Evolutionary conservation across 176 grass and related monocot genomes (phyloP).

Genomic region (Oryza meyeriana): DNA sequence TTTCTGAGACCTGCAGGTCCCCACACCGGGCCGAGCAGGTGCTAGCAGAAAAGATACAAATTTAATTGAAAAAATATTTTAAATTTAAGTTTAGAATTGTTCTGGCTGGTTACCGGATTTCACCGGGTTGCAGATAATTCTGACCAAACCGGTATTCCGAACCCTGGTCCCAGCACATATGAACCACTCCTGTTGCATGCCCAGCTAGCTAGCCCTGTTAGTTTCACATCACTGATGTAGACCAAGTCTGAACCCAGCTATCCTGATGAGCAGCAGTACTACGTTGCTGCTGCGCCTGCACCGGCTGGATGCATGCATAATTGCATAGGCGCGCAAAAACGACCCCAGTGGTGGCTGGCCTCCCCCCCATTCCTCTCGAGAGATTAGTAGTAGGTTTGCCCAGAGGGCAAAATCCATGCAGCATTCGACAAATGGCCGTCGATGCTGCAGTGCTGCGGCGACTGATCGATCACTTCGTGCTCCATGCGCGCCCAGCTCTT

Average conservation of each 20-base stretch:
- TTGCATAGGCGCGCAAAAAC: background rate
- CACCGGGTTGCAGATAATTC: background rate
- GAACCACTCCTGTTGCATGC: background rate
- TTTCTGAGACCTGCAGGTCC: background rate
- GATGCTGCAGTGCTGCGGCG: too few species aligned
- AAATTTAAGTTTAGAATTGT: background rate
- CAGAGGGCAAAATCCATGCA: background rate
- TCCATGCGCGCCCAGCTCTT: background rate
- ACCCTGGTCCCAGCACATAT: background rate
- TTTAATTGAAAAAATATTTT: background rate
- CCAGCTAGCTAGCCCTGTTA: background rate
- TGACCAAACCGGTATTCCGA: background rate
- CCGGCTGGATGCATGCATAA: background rate
- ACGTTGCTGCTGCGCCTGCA: background rate
- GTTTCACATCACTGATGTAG: background rate
- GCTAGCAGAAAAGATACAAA: background rate
- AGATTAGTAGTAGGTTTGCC: background rate
- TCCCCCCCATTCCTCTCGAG: background rate
- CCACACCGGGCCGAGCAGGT: background rate
- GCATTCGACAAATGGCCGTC: background rate
- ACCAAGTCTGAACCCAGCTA: background rate
- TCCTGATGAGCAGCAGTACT: background rate
- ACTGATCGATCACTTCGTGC: too few species aligned
- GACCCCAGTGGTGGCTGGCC: background rate
- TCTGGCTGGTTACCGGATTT: background rate